Evolutionary conservation across 2,329 filamentous ascomycete genomes (phyloP), one percentile per base, ranked within the genome.

Genomic region (Colletotrichum eleusines): DNA sequence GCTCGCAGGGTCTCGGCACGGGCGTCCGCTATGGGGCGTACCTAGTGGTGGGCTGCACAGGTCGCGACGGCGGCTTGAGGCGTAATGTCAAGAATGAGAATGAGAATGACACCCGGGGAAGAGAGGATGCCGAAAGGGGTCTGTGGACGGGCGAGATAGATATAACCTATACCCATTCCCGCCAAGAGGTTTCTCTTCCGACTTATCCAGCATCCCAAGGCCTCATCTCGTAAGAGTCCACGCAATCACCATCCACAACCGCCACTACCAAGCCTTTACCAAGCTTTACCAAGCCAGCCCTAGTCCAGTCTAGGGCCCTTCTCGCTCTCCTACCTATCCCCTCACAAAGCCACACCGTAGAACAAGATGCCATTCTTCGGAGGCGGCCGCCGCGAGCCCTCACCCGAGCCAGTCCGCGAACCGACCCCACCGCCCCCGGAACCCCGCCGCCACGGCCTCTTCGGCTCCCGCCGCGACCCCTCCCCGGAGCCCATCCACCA

Each of bases 341-440:
- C 7, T 20, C 44, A n/a, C 2, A 46, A 40, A 26, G 14, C 48
- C 46, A 23, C n/a, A 14, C 23, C 44, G 7, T 38, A 61, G 40
- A 42, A 9, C 53, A 72, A 63, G 40, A 76, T 76, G 75, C 74
- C 74, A 38, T 74, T 76, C 69, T 76, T 76, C 61, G 71, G 74
- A 58, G 75, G 76, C 60, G 75, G 75, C 40, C 77, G 75, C 44
- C 76, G 75, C 23, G 74, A 80, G 28, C 76, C 77, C 20, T 72
- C 76, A 0, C 77, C 77, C 9, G 79, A 81, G 71, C 80, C 78
- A 8, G 76, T 78, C 61, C 75, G 76, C 28, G 73, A 78, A 74
- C 77, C 75, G 26, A 74, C 73, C 35, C 76, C 76, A 14, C 73
- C 75, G 12, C 74, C 74, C 8, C 73, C 76, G 26, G 65, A 71